phyloP scores from a whole-genome alignment of 2,329 filamentous ascomycete genomes.

The Dothidotthia symphoricarpi region DNA sequence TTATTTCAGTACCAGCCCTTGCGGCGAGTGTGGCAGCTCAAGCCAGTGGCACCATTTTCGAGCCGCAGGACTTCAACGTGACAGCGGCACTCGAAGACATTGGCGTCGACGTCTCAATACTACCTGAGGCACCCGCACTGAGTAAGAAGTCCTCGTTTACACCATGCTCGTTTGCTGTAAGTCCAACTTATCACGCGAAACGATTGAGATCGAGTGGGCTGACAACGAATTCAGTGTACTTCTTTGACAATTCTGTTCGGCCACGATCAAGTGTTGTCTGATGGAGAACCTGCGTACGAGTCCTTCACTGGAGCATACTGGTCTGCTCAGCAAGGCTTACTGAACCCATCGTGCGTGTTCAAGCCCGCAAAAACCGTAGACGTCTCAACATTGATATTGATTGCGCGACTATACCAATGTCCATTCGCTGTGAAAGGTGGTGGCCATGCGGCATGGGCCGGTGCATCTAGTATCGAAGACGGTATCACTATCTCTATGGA shows the following conservation, averaged over 20 bases:
- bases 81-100: conserved; percentile 19
- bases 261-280: conserved; percentile 12
- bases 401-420: conserved; percentile 27
- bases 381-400: conserved; percentile 19
- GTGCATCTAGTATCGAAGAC: conserved; percentile 43
- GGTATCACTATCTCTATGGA: conserved; percentile 47
- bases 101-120: conserved; percentile 17
- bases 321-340: conserved; percentile 26
- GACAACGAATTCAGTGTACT: conserved; percentile 17
- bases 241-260: conserved; percentile 25
- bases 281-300: conserved; percentile 17
- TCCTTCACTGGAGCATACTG: conserved; percentile 26
- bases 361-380: conserved; percentile 19
- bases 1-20: conserved; percentile 11
- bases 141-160: conserved; percentile 2
- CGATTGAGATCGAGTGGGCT: conserved; percentile 10
- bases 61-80: conserved; percentile 19
- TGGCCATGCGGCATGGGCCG: conserved; percentile 44
- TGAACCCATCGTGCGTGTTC: conserved; percentile 31
- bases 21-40: conserved; percentile 10
- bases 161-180: conserved; percentile 22
- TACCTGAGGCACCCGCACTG: conserved; percentile 15
- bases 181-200: conserved; percentile 9
- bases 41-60: conserved; percentile 10
- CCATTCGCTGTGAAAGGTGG: conserved; percentile 48